These are phyloP conservation scores for Phytophthora vignae DNA, from an alignment of 352 stramenopile species.

Conservation along the genomic window DNA sequence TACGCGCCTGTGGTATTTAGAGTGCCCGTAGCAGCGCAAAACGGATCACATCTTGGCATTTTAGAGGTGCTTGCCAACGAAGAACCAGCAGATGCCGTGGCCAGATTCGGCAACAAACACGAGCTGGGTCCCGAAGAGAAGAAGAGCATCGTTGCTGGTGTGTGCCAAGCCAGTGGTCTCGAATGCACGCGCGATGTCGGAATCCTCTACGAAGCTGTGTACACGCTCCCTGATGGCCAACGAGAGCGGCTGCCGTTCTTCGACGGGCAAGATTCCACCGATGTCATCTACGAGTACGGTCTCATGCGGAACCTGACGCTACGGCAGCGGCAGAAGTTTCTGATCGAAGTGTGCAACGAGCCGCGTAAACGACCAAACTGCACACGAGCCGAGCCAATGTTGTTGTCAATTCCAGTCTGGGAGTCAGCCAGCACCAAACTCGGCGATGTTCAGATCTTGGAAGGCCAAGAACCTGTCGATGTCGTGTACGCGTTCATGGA, in stretches of 20 bases:
- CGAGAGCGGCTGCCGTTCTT: constrained; percentile 74
- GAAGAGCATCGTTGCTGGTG: constrained; percentile 52
- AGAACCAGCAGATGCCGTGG: constrained; percentile 76
- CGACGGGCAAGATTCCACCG: constrained; percentile 75
- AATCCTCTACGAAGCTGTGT: constrained; percentile 69
- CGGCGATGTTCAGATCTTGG: constrained; percentile 74
- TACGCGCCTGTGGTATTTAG: constrained; percentile 72
- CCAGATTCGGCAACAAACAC: constrained; percentile 79
- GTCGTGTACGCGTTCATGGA: constrained; percentile 88
- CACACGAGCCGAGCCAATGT: constrained; percentile 77
- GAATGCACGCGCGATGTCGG: constrained; percentile 62
- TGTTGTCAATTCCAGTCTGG: constrained; percentile 80
- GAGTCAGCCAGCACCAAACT: constrained; percentile 75
- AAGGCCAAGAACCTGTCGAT: constrained; percentile 83
- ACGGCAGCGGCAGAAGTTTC: constrained; percentile 67
- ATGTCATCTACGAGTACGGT: constrained; percentile 84
- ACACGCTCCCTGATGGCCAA: constrained; percentile 57
- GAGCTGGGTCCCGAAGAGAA: constrained; percentile 67
- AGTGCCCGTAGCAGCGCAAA: constrained; percentile 64
- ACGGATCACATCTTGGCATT: constrained; percentile 67
- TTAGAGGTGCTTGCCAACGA: constrained; percentile 71
- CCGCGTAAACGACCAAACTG: constrained; percentile 72
- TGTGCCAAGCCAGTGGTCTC: constrained; percentile 65
- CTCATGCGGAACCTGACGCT: constrained; percentile 74
- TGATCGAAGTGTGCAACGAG: constrained; percentile 78